Base-by-base conservation (phyloP, 2,329 filamentous ascomycete species). In the Pestalotiopsis sp. region DNA sequence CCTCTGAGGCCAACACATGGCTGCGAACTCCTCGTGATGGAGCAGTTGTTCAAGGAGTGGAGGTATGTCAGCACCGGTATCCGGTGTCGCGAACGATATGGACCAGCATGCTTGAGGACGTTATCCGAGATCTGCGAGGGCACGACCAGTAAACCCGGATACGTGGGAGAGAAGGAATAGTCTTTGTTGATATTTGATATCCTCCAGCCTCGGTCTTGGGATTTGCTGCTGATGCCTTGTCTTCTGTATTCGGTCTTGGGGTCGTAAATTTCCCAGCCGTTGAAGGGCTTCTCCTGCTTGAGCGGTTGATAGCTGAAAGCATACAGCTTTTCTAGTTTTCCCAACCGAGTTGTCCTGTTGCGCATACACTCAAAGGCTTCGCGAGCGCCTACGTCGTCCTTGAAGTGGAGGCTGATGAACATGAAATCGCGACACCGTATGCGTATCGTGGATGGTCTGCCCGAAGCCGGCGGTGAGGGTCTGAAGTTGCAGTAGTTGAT, bases 41-140 rank as follows among this genome's bases (percentile, higher is more conserved):
- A 96, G 79, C 96, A 98, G 78, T 97, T 97, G 78, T 98, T 99
- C 74, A 98, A 86, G 0, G 94, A 93, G 78, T 99, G 96, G n/a
- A 98, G 88, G 79, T 99, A 99, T 24, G 94, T 94, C 52, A 99
- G 83, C 3, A 91, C 92, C 1, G 96, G 96, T 78, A 99, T 94
- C 69, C 96, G 91, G 70, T 91, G 90, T 68, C 94, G 89, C 0
- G 96, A 98, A 64, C 96, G 92, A 80, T 97, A 98, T 70, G 90
- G 88, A 68, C 91, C 92, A 30, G 94, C 96, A 77, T 99, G 97
- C 76, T 97, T 97, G 63, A 99, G 87, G 61, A 95, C 94, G 75
- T 96, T 98, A 80, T 99, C 96, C n/a, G 95, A 98, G 72, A 99
- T 97, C 68, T 88, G 89, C 26, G 91, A 89, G 24, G 96, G 96